Percentiles rank a stretch among this genome's conserved stretches.
Conservation (phyloP, 768 basidiomycete species). For the Leccinum boreale region DNA sequence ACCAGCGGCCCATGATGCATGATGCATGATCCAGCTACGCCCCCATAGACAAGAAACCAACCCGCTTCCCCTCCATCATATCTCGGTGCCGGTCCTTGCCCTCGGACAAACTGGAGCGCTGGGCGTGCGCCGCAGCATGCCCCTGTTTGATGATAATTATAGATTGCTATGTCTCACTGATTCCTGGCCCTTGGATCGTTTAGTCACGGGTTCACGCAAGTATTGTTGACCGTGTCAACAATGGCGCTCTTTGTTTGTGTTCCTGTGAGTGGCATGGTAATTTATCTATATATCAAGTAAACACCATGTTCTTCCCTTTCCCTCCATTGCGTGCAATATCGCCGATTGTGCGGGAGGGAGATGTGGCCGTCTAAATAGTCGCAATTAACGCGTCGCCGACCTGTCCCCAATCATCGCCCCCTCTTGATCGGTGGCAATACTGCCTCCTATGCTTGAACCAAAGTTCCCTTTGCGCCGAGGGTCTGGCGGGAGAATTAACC, state of each 20-base stretch:
- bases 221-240: conserved; percentile 12
- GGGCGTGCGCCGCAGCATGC: conserved; percentile 18
- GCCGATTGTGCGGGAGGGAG: conserved; percentile 20
- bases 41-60: not conserved
- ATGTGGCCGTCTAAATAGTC: conserved; percentile 6
- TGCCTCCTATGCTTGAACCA: conserved; percentile 7
- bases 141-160: conserved; percentile 5
- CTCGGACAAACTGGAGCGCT: conserved; percentile 6
- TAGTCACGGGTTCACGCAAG: conserved; percentile 8
- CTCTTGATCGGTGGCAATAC: conserved; percentile 25
- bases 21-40: not conserved
- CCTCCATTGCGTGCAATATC: conserved; percentile 14
- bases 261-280: conserved; percentile 8
- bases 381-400: conserved; percentile 24
- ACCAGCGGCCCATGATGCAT: conserved; percentile 8
- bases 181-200: conserved; percentile 4
- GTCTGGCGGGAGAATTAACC: conserved; percentile 1
- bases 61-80: conserved; percentile 3
- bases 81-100: conserved; percentile 26
- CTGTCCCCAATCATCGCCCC: conserved; percentile 24
- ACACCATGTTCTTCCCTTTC: conserved; percentile 3
- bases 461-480: conserved; percentile 12
- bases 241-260: conserved; percentile 1
- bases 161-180: conserved; percentile 15
- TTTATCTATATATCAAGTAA: conserved; percentile 11